phyloP scores from a whole-genome alignment of 1,284 basidiomycete genomes.

The Rhodotorula glutinis region DNA sequence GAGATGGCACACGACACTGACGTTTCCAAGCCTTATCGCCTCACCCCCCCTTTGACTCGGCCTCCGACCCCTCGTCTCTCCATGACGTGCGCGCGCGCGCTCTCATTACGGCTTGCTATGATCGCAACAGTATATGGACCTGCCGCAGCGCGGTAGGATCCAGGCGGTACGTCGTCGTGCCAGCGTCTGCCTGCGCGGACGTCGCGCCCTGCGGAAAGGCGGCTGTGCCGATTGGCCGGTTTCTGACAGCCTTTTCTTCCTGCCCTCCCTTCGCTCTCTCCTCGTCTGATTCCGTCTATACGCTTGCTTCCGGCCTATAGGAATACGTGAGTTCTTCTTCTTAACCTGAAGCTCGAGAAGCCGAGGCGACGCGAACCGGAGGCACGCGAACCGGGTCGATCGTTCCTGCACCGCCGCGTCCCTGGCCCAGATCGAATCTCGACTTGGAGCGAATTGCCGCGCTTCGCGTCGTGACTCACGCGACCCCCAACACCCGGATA shows the following conservation, averaged over 20 bases:
- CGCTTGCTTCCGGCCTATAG: not conserved
- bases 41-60: too few relatives aligned
- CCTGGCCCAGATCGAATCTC: not conserved
- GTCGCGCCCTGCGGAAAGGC: not conserved
- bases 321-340: conserved; percentile 27
- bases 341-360: not conserved
- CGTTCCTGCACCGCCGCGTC: not conserved
- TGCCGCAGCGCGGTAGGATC: conserved; percentile 67
- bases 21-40: conserved; percentile 1
- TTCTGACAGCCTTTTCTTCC: not conserved
- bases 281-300: not conserved
- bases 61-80: not conserved
- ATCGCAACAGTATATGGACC: conserved; percentile 35
- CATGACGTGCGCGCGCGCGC: not conserved
- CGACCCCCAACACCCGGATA: not conserved
- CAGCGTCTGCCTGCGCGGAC: not conserved
- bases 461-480: not conserved
- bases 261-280: too few relatives aligned
- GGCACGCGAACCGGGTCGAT: conserved; percentile 1
- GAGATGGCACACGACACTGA: not conserved
- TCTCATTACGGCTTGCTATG: not conserved
- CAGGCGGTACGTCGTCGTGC: conserved; percentile 59
- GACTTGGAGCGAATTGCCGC: not conserved
- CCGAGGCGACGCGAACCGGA: not conserved
- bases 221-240: not conserved